Base-by-base conservation (phyloP, 2,329 filamentous ascomycete species). In the Magnaporthiopsis incrustans region DNA sequence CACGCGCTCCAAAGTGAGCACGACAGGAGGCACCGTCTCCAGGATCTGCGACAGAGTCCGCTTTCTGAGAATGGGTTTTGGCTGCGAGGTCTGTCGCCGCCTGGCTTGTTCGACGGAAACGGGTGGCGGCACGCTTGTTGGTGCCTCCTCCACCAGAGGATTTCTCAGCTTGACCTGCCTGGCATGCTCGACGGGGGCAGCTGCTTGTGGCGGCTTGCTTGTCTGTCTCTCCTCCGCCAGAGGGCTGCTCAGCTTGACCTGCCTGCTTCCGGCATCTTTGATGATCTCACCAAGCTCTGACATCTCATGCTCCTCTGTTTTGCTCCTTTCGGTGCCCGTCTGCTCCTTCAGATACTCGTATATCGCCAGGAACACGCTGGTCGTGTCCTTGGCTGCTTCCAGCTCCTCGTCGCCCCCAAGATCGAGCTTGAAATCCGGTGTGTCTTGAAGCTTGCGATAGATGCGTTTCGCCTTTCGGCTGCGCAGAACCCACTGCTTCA, bases 231-330 rank as follows among this genome's bases (percentile, higher is more conserved):
- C 30, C 50, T n/a, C 44, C 44, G n/a, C 22, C 44, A 62, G n/a
- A 18, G 61, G 61, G 26, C 61, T 62, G 12, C 53, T 62, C 26
- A 62, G 25, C 32, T 62, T 62, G 61, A 62, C 61, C 4, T 50
- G 44, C 44, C 57, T 62, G 30, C 15, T 25, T 27, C 57, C 61
- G 11, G 50, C 53, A 44, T 57, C 53, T 27, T 18, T 27, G 26
- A 62, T 18, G 8, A 62, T 26, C 50, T 25, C 30, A 2, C 11
- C 32, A 8, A 57, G 61, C 27, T 57, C 27, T 5, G 27, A 32
- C 10, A 33, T 14, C 38, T 57, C 50, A 15, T 30, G n/a, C 27
- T 12, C 22, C 5, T 62, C n/a, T 30, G 57, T 22, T 15, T 53
- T 53, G 44, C 8, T 25, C 22, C n/a, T n/a, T 53, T 22, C 18